phyloP scores from a whole-genome alignment of 2,329 filamentous ascomycete genomes.

The Alternaria triticina region DNA sequence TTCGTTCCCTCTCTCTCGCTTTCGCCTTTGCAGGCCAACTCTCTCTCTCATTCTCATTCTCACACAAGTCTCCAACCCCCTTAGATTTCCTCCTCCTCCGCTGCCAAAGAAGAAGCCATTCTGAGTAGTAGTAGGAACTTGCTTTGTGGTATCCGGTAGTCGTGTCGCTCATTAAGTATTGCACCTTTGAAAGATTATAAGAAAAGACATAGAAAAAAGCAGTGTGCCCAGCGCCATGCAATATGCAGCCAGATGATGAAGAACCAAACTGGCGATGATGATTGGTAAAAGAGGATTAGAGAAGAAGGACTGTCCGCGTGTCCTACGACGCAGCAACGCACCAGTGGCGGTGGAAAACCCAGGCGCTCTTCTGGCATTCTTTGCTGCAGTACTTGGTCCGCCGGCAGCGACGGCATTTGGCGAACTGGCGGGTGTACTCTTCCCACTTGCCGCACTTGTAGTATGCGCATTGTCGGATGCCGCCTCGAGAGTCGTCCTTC shows the following conservation, averaged over 20 bases:
- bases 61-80: slow-evolving; percentile 22
- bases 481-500: slow-evolving; percentile 92
- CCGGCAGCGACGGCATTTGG: slow-evolving; percentile 94
- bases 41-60: neutral
- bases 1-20: neutral
- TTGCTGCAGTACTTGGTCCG: slow-evolving; percentile 99
- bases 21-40: slow-evolving; percentile 8
- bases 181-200: slow-evolving; percentile 39
- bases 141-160: slow-evolving; percentile 43
- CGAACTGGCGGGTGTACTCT: slow-evolving; percentile 93
- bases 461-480: slow-evolving; percentile 96
- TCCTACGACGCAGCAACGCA: slow-evolving; percentile 74
- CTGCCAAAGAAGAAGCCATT: slow-evolving; percentile 33
- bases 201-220: slow-evolving; percentile 6
- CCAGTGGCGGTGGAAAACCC: slow-evolving; percentile 98
- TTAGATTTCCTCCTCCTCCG: slow-evolving; percentile 28
- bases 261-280: slow-evolving; percentile 38
- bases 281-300: slow-evolving; percentile 25
- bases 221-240: slow-evolving; percentile 48
- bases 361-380: slow-evolving; percentile 98
- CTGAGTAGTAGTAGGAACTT: slow-evolving; percentile 24
- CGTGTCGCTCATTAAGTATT: slow-evolving; percentile 50
- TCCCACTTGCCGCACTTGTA: slow-evolving; percentile 99
- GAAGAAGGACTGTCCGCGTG: slow-evolving; percentile 22
- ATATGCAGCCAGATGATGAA: slow-evolving; percentile 49